These are phyloP conservation scores for Phaseolus coccineus DNA, from an alignment of 331 rosid genomes.

Conservation along the genomic window DNA sequence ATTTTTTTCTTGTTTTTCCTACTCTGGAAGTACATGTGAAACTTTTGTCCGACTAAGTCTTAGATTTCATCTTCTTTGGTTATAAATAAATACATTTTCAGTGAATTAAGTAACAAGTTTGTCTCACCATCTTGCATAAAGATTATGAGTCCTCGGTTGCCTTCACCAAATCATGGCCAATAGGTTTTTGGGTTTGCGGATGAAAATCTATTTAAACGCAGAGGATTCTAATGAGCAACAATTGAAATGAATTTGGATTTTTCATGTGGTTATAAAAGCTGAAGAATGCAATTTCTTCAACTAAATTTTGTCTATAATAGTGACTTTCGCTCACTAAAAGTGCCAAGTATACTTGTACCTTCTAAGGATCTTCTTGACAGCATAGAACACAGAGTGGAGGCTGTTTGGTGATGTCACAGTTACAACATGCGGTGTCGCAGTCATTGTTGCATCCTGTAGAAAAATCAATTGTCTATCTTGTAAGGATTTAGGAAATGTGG, in stretches of 20 bases:
- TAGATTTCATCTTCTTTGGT: no score
- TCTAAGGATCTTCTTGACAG: slow-evolving; percentile 68
- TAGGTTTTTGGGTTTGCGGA: no score
- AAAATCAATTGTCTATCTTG: not conserved
- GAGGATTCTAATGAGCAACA: not conserved
- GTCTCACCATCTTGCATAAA: not conserved
- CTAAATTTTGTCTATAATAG: not conserved
- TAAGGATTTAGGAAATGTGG: not conserved
- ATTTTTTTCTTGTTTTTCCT: no score
- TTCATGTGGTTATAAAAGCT: not conserved
- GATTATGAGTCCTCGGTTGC: not conserved
- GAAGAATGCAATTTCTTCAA: not conserved
- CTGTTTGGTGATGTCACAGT: slow-evolving; percentile 66
- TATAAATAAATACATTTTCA: no score
- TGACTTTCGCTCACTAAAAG: not conserved
- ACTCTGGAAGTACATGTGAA: no score
- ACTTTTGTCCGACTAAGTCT: no score
- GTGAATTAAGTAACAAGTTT: not conserved
- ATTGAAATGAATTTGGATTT: no score
- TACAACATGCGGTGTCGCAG: slow-evolving; percentile 80
- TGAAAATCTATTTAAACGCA: not conserved
- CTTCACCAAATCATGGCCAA: not conserved
- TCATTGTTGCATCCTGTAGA: slow-evolving; percentile 89
- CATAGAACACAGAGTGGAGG: slow-evolving; percentile 88
- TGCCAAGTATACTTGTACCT: not conserved